Conservation (phyloP, 2,329 filamentous ascomycete genomes). For the Aaosphaeria arxii region DNA sequence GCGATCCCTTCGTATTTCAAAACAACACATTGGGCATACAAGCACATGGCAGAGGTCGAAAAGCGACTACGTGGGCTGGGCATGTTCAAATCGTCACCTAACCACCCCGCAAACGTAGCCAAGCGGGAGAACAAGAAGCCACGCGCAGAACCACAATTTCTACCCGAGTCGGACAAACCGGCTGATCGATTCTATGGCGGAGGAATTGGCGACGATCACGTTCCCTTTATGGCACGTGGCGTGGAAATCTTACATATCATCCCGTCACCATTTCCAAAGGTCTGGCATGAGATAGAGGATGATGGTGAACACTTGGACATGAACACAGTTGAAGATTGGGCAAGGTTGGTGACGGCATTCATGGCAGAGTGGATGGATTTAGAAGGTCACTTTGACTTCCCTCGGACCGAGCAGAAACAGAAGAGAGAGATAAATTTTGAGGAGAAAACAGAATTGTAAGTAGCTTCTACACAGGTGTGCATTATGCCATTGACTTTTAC, state of each 20-base stretch:
- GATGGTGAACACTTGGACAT: slow-evolving; percentile 83
- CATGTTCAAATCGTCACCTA: slow-evolving; percentile 62
- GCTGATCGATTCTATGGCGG: slow-evolving; percentile 48
- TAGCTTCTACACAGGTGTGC: slow-evolving; percentile 10
- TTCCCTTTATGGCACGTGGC: slow-evolving; percentile 85
- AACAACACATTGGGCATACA: slow-evolving; percentile 92
- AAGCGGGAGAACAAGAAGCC: slow-evolving; percentile 26
- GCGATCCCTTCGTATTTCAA: slow-evolving; percentile 82
- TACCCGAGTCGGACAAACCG: slow-evolving; percentile 56
- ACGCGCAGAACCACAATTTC: slow-evolving; percentile 51
- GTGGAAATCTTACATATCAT: slow-evolving; percentile 94
- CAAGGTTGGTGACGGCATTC: slow-evolving; percentile 79
- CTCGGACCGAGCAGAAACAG: slow-evolving; percentile 2
- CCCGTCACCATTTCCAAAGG: slow-evolving; percentile 72
- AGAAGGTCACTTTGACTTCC: slow-evolving; percentile 32
- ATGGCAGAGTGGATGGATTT: slow-evolving; percentile 87
- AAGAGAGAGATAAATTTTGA: slow-evolving; percentile 10
- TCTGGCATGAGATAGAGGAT: slow-evolving; percentile 87
- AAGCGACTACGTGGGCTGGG: slow-evolving; percentile 66
- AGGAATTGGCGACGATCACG: slow-evolving; percentile 70
- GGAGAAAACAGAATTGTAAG: slow-evolving; percentile 37
- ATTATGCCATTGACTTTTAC: slow-evolving; percentile 15
- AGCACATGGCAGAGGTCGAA: slow-evolving; percentile 72
- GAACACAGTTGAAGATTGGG: slow-evolving; percentile 83
- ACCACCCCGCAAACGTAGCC: slow-evolving; percentile 43